Evolutionary conservation across 306 rosid genomes (phyloP), one percentile per base, ranked within the genome.

Genomic region (Oemleria cerasiformis): DNA sequence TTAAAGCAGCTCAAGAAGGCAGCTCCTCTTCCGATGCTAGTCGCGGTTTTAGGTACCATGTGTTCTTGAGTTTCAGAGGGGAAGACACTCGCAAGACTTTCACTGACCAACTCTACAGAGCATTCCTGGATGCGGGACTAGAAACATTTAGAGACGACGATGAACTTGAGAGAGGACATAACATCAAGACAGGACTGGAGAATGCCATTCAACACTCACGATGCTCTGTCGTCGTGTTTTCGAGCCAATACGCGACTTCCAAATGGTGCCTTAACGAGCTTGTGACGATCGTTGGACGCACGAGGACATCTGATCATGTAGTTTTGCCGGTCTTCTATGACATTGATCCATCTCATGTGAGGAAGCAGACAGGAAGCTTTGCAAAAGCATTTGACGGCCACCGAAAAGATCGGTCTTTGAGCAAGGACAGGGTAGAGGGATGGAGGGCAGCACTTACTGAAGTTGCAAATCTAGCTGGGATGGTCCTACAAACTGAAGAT

Each of bases 41-140:
- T 45, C 7, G 0, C 47, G 30, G 19, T 38, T 64, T n/a, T 14
- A 43, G 38, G 19, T 21, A 30, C 16, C 10, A 67, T 3, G 71
- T 67, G 44, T 67, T 67, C 71, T 67, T 67, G 25, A 67, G 71
- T 49, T 67, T 55, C 15, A 55, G 60, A 20, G 60, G 60, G 5
- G 36, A 55, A 21, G 60, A 55, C 36, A 55, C 60, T 21, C 60
- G 60, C 36, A 0, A 20, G 7, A 55, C 36, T 0, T 55, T 55
- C 5, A 11, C 36, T 2, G 59, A 67, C 15, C 58, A 67, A 15
- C 34, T 49, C 59, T 50, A 48, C 8, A 49, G 43, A 6, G 58
- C 58, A 7, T 6, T 67, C 17, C 30, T 15, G 9, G 2, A 67
- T 3, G 59, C 71, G 4, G 43, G 59, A 30, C 5, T 67, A 9